Percentiles rank a stretch among this genome's conserved stretches.
These are phyloP conservation scores for Diaporthe sp. DNA, from an alignment of 2,329 filamentous ascomycete genomes.

Conservation along the genomic window DNA sequence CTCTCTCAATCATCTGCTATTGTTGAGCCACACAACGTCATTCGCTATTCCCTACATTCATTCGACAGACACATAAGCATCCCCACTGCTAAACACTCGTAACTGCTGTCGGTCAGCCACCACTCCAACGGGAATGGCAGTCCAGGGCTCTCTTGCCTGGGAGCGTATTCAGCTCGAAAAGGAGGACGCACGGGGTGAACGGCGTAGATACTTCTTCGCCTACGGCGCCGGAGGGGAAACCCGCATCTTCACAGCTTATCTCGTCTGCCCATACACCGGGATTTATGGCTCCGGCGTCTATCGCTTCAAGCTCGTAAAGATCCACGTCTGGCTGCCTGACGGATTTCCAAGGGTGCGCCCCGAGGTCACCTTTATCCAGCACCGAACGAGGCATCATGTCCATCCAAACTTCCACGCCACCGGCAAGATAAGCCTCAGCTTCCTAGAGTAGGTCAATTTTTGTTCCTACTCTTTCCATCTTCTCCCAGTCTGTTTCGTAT, in stretches of 20 bases:
- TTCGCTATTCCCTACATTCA: background rate
- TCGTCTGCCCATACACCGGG: background rate
- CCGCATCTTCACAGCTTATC: slow-evolving; percentile 21
- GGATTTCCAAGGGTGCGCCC: background rate
- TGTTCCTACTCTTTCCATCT: background rate
- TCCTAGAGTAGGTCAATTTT: background rate
- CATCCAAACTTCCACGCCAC: background rate
- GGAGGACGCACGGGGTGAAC: no score
- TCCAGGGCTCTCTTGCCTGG: no score
- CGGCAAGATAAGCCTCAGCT: background rate
- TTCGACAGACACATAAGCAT: background rate
- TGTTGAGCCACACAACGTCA: background rate
- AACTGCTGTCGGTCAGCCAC: background rate
- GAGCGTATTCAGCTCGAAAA: no score
- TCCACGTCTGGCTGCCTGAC: background rate
- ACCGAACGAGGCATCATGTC: background rate
- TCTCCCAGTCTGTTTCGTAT: background rate
- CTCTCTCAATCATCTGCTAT: background rate
- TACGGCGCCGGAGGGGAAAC: background rate
- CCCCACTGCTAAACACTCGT: no score
- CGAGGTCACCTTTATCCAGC: background rate
- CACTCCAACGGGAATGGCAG: background rate
- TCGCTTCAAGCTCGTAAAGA: background rate
- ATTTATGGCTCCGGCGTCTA: no score
- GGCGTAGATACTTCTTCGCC: background rate